phyloP scores from a whole-genome alignment of 2,329 filamentous ascomycete genomes.

The Akanthomyces lecanii region DNA sequence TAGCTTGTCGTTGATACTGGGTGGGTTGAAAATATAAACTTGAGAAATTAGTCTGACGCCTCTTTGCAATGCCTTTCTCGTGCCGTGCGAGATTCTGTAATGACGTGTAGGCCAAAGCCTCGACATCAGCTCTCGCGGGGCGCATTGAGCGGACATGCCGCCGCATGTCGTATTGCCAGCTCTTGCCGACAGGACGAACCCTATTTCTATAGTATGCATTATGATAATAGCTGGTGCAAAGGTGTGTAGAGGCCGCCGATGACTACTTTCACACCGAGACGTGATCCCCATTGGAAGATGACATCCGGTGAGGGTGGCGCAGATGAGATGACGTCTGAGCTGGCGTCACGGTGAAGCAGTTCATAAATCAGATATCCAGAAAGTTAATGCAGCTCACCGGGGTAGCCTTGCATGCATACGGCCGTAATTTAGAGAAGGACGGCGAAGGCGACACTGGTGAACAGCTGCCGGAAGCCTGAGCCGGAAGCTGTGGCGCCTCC shows the following conservation, averaged over 20 bases:
- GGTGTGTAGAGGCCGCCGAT: neutral
- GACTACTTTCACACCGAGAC: neutral
- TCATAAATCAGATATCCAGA: neutral
- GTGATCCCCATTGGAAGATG: neutral
- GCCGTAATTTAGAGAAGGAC: constrained; percentile 7
- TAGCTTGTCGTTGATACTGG: constrained; percentile 5
- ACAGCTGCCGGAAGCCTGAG: constrained; percentile 2
- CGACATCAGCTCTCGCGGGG: neutral
- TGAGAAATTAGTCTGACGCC: neutral
- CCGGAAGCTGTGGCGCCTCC: constrained; percentile 2
- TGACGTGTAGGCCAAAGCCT: neutral
- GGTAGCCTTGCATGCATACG: constrained; percentile 12
- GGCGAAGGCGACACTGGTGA: constrained; percentile 1
- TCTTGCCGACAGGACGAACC: neutral
- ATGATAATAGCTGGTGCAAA: neutral
- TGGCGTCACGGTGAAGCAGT: constrained; percentile 7
- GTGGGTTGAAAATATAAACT: neutral
- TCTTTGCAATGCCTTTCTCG: neutral
- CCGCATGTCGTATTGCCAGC: neutral
- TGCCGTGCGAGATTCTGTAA: neutral
- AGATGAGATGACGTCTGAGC: neutral
- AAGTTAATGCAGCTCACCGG: constrained; percentile 3
- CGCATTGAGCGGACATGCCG: neutral
- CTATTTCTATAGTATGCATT: neutral
- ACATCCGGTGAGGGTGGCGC: neutral